These are phyloP conservation scores for Ajuga reptans DNA, from an alignment of 305 asterid species.

Conservation along the genomic window DNA sequence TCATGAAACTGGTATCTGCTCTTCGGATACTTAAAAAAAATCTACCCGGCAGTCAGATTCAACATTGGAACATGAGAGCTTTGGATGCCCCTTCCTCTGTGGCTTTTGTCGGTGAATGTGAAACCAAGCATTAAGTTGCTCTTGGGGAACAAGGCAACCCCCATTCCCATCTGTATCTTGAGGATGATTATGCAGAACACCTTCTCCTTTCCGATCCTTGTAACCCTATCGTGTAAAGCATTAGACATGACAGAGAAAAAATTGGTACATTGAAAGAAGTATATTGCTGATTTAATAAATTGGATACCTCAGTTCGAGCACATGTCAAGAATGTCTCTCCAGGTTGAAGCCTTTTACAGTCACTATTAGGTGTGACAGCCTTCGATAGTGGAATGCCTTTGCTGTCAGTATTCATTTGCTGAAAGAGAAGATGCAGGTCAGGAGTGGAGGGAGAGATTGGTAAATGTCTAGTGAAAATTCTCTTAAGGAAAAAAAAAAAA, in stretches of 20 bases:
- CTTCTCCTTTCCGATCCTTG: conserved; percentile 46
- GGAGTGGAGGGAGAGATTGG: neutral
- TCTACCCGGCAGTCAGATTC: conserved; percentile 50
- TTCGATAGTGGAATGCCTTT: neutral
- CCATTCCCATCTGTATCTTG: conserved; percentile 28
- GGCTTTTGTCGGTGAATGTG: conserved; percentile 46
- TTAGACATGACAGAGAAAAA: conserved; percentile 14
- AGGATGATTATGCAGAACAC: conserved; percentile 29
- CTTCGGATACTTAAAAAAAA: neutral
- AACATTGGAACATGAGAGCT: conserved; percentile 30
- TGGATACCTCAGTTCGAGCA: conserved; percentile 60
- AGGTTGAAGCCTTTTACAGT: conserved; percentile 26
- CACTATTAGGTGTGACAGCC: conserved; percentile 20
- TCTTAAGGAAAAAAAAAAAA: neutral
- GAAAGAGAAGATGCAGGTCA: neutral
- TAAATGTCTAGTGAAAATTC: neutral
- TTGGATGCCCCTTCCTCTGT: conserved; percentile 29
- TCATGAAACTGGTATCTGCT: conserved; percentile 5
- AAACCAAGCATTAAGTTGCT: conserved; percentile 64
- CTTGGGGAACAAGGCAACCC: conserved; percentile 59
- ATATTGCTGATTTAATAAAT: conserved; percentile 16
- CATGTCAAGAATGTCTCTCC: conserved; percentile 32
- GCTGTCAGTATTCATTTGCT: conserved; percentile 3
- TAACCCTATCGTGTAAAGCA: conserved; percentile 41
- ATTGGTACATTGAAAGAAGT: neutral